Base-by-base conservation (phyloP, 148 eudicot species). In the Nepenthes mirabilis region DNA sequence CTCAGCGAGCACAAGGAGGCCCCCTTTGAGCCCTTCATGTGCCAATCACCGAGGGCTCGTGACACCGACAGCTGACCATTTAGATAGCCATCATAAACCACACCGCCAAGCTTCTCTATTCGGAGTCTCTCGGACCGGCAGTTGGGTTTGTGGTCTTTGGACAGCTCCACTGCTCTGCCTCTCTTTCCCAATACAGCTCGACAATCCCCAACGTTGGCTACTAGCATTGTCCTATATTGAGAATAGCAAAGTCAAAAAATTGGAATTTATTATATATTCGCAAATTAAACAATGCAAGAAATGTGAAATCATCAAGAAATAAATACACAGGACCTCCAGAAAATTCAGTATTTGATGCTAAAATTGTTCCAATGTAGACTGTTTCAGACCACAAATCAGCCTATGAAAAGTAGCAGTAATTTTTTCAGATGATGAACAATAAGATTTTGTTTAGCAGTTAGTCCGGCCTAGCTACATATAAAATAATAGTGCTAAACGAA, bases 111-210 rank as follows among this genome's bases (percentile, higher is more conserved):
- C 57, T 76, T 78, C 65, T 82, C 83, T 7, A 82, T 82, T 63
- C 86, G 70, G 1, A 70, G 67, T 34, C 64, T 73, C 62, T 82
- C 86, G 1, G 86, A 78, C 23, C 68, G 73, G 66, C 80, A 82
- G 57, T 76, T 79, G 52, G 86, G 86, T 67, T 82, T 82, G 80
- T 82, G 86, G 74, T 82, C 86, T 69, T 73, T 82, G 36, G 86
- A 82, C 12, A 82, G 65, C 55, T 82, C 86, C 3, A 82, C 65
- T 5, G 86, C 86, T 71, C 83, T 68, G 65, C 86, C 86, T 62
- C 83, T 68, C 62, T 78, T 82, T 6, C 86, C 83, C 13, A 82
- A 67, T 10, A 82, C 86, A 14, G 86, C 86, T 68, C 86, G 69
- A 11, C 76, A 82, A 61, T 82, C 86, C 13, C 86, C 86, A 5